Percentiles rank a stretch among this genome's conserved stretches.
Conservation (phyloP, 257 asterid species). For the Thymus quinquecostatus region DNA sequence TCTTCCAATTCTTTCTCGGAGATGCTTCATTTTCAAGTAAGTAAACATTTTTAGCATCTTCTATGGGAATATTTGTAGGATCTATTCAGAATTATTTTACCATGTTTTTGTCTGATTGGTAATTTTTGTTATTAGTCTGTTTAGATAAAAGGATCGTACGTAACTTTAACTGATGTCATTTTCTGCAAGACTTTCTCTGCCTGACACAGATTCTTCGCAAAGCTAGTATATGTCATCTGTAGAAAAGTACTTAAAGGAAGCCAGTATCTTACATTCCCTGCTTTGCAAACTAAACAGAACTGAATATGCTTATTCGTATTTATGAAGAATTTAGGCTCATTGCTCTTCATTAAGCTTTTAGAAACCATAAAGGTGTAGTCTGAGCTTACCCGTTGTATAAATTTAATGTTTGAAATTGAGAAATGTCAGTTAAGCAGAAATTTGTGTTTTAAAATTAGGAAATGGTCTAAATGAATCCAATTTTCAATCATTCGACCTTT, state of each 20-base stretch:
- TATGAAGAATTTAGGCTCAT: slow-evolving; percentile 4
- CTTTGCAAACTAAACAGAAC: neutral
- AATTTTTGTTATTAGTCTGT: neutral
- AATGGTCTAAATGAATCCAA: slow-evolving; percentile 1
- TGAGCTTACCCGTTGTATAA: neutral
- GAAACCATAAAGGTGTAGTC: neutral
- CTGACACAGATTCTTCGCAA: neutral
- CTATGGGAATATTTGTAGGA: neutral
- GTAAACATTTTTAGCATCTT: slow-evolving; percentile 35
- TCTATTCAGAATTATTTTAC: neutral
- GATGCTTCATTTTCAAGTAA: slow-evolving; percentile 93
- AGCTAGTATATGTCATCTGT: neutral
- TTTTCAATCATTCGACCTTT: neutral
- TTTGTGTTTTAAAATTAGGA: slow-evolving; percentile 11
- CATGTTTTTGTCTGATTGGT: slow-evolving; percentile 8
- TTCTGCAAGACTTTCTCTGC: slow-evolving; percentile 7
- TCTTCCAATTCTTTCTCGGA: slow-evolving; percentile 84
- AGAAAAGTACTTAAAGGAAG: neutral
- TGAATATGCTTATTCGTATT: neutral
- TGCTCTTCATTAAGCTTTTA: slow-evolving; percentile 13
- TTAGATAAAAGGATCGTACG: slow-evolving; percentile 1
- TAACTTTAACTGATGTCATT: slow-evolving; percentile 1
- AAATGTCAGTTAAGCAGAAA: neutral
- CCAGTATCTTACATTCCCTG: neutral
- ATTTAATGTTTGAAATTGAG: slow-evolving; percentile 3